Percentiles rank a stretch among this genome's conserved stretches.
Evolutionary conservation across 129 eudicot species (phyloP).

Genomic region (Heracleum sosnowskyi): DNA sequence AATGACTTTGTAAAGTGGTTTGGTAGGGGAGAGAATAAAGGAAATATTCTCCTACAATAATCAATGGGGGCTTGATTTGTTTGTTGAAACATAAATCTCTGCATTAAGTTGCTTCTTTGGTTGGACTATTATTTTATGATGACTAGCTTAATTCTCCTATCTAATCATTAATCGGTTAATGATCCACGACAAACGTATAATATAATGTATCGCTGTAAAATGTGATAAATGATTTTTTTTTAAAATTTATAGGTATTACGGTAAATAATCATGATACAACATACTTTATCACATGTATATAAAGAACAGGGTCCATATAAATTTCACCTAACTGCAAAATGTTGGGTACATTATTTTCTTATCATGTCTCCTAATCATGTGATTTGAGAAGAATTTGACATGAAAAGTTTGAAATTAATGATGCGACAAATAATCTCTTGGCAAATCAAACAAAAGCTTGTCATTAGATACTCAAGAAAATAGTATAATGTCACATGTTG

Average conservation of each 20-base stretch:
- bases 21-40: neutral
- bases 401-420: neutral
- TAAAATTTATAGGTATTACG: too few species aligned
- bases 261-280: too few species aligned
- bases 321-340: neutral
- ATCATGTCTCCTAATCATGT: neutral
- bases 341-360: neutral
- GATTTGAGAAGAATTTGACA: neutral
- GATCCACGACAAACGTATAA: too few species aligned
- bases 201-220: too few species aligned
- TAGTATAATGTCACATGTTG: neutral
- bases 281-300: too few species aligned
- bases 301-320: too few species aligned
- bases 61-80: neutral
- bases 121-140: neutral
- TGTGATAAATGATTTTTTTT: too few species aligned
- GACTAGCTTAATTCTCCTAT: neutral
- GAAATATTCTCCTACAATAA: neutral
- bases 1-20: constrained; percentile 5
- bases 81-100: neutral
- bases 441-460: neutral
- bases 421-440: neutral
- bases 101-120: neutral
- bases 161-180: too few species aligned
- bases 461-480: neutral